Percentiles rank a stretch among this genome's conserved stretches.
Conservation (phyloP, 2,329 filamentous ascomycete genomes). For the Capronia epimyces region DNA sequence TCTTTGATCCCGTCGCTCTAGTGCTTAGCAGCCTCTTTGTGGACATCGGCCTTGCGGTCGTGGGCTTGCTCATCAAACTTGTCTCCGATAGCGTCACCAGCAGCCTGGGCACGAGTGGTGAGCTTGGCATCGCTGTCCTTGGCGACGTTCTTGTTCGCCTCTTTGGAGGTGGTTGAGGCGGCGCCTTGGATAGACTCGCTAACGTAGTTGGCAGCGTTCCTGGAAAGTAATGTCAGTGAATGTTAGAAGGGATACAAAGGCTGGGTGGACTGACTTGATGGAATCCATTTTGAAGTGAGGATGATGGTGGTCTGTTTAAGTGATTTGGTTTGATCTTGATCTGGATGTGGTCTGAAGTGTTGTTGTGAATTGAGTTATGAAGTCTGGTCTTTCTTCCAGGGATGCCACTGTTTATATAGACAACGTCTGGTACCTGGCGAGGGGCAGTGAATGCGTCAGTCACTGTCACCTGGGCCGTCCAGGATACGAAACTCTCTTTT, state of each 20-base stretch:
- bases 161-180: slow-evolving; percentile 55
- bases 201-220: slow-evolving; percentile 65
- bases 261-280: slow-evolving; percentile 25
- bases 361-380: not conserved
- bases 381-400: not conserved
- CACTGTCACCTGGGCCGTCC: not conserved
- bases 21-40: slow-evolving; percentile 29
- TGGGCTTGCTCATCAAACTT: slow-evolving; percentile 47
- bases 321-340: slow-evolving; percentile 1
- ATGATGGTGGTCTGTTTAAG: not conserved
- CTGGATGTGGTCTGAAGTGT: not conserved
- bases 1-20: slow-evolving; percentile 11
- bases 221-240: slow-evolving; percentile 8
- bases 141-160: slow-evolving; percentile 64
- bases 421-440: not conserved
- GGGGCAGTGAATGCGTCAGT: not conserved
- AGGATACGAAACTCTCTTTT: not conserved
- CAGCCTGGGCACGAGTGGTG: slow-evolving; percentile 51
- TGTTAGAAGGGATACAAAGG: not conserved
- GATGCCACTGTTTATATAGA: slow-evolving; percentile 10
- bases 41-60: slow-evolving; percentile 28
- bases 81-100: slow-evolving; percentile 47
- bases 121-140: slow-evolving; percentile 53
- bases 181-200: slow-evolving; percentile 58
- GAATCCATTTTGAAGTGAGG: slow-evolving; percentile 26